Evolutionary conservation across 345 rosid species (phyloP), one percentile per base, ranked within the genome.

Genomic region (Microthlaspi erraticum): DNA sequence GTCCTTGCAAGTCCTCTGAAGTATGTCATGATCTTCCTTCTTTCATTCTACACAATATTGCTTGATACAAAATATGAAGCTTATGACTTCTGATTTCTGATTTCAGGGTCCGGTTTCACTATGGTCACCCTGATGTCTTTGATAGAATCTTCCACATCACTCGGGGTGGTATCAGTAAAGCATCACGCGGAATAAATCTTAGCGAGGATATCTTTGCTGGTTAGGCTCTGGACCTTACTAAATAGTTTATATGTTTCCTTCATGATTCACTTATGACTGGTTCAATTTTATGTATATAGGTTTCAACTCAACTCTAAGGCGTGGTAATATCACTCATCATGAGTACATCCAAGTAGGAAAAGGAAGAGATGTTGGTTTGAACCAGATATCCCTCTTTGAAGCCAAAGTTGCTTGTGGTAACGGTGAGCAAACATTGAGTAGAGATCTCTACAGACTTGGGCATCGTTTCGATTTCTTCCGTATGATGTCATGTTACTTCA

Each of bases 171-270:
- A 91, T 94, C 62, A 91, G 99, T 80, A 94, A 94, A 79, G 98
- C 96, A 63, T 94, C 99, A 65, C 86, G 85, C 23, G 96, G 95
- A 69, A 87, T 94, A 86, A 89, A 94, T 70, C 85, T 91, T 74
- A 94, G 99, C 48, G 98, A 94, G 86, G 99, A 94, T 73, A 94
- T 94, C 64, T 94, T 94, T 79, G 99, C 99, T 19, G 99, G 99
- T 91, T 83, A 50, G 37, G 34, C 56, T 67, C 74, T 55, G 10
- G 10, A 49, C 42, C 52, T 53, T 75, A 19, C 53, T 53, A 61
- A 4, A n/a, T 7, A 33, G 11, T 59, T 23, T 23, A 29, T 42
- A 50, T 31, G 38, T 16, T 67, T 57, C 39, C 19, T 29, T 58
- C 16, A 55, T 66, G 55, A 65, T 32, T 45, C 67, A 44, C 62